phyloP scores from a whole-genome alignment of 2,329 filamentous ascomycete species.

The Penicillium sp. region DNA sequence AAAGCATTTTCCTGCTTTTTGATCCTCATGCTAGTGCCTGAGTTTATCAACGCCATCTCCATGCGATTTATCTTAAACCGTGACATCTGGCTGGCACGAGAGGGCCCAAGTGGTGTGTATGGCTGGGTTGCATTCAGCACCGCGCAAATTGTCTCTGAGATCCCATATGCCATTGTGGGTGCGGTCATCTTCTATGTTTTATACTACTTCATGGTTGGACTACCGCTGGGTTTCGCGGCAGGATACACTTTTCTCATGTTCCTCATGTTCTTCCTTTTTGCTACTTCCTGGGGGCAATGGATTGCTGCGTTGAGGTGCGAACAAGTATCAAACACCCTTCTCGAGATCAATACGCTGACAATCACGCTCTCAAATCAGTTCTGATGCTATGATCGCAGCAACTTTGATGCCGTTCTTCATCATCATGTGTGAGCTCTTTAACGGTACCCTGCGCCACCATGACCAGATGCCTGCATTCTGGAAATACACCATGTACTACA shows the following conservation, averaged over 20 bases:
- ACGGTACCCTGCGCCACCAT: slow-evolving; percentile 76
- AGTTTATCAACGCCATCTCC: slow-evolving; percentile 66
- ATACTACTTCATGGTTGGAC: slow-evolving; percentile 69
- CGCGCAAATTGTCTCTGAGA: slow-evolving; percentile 65
- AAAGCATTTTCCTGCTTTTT: slow-evolving; percentile 67
- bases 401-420: slow-evolving; percentile 80
- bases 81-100: slow-evolving; percentile 65
- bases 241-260: slow-evolving; percentile 73
- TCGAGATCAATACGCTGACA: not conserved
- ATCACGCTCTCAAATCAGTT: slow-evolving; percentile 20
- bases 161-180: slow-evolving; percentile 62
- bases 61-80: slow-evolving; percentile 69
- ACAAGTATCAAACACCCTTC: slow-evolving; percentile 43
- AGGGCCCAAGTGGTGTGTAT: slow-evolving; percentile 67
- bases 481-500: slow-evolving; percentile 75
- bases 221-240: slow-evolving; percentile 60
- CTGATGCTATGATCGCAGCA: slow-evolving; percentile 66
- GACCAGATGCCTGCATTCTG: slow-evolving; percentile 75
- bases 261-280: slow-evolving; percentile 69
- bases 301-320: slow-evolving; percentile 68
- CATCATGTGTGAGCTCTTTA: slow-evolving; percentile 81
- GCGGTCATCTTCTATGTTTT: slow-evolving; percentile 64
- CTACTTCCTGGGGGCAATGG: slow-evolving; percentile 71
- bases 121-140: slow-evolving; percentile 69
- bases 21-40: slow-evolving; percentile 61